Percentiles rank a stretch among this genome's conserved stretches.
Conservation (phyloP, 2,329 filamentous ascomycete genomes). For the Calonectria leucothoes region DNA sequence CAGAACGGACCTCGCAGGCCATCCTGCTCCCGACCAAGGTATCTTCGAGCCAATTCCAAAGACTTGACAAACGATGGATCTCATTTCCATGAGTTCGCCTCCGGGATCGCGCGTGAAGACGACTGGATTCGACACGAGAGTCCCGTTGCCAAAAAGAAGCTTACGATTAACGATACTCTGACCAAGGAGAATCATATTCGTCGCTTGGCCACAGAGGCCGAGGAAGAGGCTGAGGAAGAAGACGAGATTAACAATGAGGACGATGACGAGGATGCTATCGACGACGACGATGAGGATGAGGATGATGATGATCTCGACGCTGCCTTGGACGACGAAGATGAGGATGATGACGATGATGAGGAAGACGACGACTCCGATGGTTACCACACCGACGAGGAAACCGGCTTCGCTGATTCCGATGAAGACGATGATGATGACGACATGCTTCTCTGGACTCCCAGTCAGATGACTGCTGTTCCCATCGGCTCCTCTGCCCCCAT, state of each 20-base stretch:
- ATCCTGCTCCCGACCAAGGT: conserved; percentile 52
- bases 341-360: conserved; percentile 62
- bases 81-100: conserved; percentile 92
- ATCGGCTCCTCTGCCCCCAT: conserved; percentile 49
- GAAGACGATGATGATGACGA: conserved; percentile 75
- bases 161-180: conserved; percentile 91
- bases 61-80: conserved; percentile 67
- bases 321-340: conserved; percentile 64
- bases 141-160: conserved; percentile 71
- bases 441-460: conserved; percentile 66
- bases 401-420: conserved; percentile 76
- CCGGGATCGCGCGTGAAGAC: conserved; percentile 82
- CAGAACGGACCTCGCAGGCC: conserved; percentile 37
- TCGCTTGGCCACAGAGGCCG: conserved; percentile 86
- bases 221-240: conserved; percentile 86
- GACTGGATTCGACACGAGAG: conserved; percentile 87
- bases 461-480: conserved; percentile 52
- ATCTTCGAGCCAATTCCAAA: conserved; percentile 61
- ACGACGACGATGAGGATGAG: conserved; percentile 61
- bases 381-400: conserved; percentile 80
- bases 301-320: conserved; percentile 63
- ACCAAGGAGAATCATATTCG: conserved; percentile 91
- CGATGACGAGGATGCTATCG: conserved; percentile 54
- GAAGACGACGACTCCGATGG: conserved; percentile 73
- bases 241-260: conserved; percentile 65